phyloP scores from a whole-genome alignment of 2,329 filamentous ascomycete genomes.

The Botrytis porri region DNA sequence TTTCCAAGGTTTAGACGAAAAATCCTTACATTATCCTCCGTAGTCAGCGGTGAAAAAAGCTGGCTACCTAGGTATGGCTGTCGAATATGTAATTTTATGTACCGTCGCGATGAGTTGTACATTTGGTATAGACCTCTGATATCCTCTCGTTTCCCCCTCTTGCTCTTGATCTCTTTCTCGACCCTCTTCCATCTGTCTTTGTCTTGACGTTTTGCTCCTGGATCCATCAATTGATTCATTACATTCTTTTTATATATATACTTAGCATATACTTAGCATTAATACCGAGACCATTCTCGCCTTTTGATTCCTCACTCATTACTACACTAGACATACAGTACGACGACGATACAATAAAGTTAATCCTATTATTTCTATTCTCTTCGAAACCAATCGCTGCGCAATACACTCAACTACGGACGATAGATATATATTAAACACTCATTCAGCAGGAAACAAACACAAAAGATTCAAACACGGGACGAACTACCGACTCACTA shows the following conservation, averaged over 20 bases:
- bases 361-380: conserved; percentile 7
- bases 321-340: background rate
- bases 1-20: conserved; percentile 13
- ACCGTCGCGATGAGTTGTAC: conserved; percentile 21
- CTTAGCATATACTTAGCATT: conserved; percentile 12
- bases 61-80: conserved; percentile 6
- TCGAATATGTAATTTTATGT: conserved; percentile 10
- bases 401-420: background rate
- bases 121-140: conserved; percentile 12
- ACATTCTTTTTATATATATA: conserved; percentile 2
- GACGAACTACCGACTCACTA: conserved; percentile 13
- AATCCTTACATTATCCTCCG: conserved; percentile 10
- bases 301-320: background rate
- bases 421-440: background rate
- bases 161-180: conserved; percentile 18
- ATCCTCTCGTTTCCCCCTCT: conserved; percentile 19
- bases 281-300: background rate
- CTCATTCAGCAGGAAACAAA: conserved; percentile 1
- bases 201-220: background rate
- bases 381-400: background rate
- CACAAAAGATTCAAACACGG: background rate
- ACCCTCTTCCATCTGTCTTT: conserved; percentile 9
- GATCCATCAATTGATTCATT: background rate
- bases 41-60: conserved; percentile 16
- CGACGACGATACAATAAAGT: conserved; percentile 3